These are phyloP conservation scores for Metarhizium guizhouense DNA, from an alignment of 2,329 filamentous ascomycete species.

Conservation along the genomic window DNA sequence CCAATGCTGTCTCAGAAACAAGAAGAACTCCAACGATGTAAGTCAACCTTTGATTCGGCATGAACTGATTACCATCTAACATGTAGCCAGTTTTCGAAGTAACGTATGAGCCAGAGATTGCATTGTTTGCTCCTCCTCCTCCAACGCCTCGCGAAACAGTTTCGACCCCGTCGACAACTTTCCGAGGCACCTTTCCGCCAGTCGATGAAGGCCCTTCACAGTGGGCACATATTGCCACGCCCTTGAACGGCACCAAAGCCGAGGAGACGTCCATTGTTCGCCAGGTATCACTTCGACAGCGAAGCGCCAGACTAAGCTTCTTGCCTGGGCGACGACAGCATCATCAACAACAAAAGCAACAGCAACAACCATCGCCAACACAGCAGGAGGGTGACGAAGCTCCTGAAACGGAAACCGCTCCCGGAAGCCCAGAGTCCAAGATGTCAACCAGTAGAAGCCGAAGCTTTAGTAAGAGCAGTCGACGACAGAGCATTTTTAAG, in stretches of 20 bases:
- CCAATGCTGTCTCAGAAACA: constrained; percentile 46
- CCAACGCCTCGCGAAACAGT: constrained; percentile 27
- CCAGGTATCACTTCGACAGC: constrained; percentile 41
- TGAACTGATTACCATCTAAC: neutral
- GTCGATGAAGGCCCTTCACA: constrained; percentile 26
- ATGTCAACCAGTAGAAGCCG: constrained; percentile 19
- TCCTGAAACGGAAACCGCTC: constrained; percentile 19
- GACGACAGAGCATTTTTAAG: constrained; percentile 37
- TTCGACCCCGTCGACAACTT: constrained; percentile 34
- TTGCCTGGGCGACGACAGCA: constrained; percentile 42
- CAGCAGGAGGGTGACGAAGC: constrained; percentile 31
- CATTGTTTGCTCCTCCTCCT: constrained; percentile 47
- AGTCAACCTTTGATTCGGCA: constrained; percentile 24
- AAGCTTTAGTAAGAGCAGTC: constrained; percentile 20
- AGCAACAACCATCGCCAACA: constrained; percentile 9
- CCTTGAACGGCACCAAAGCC: constrained; percentile 25
- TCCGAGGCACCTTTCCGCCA: constrained; percentile 35
- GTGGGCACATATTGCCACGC: constrained; percentile 22
- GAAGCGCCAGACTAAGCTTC: constrained; percentile 48
- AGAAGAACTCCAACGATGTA: constrained; percentile 57
- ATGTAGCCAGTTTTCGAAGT: constrained; percentile 45
- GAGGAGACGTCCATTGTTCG: constrained; percentile 43
- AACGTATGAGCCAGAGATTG: constrained; percentile 58
- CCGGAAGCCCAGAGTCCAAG: constrained; percentile 21
- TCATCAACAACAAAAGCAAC: constrained; percentile 20